Base-by-base conservation (phyloP, 148 eudicot species). In the Polygonum aviculare region DNA sequence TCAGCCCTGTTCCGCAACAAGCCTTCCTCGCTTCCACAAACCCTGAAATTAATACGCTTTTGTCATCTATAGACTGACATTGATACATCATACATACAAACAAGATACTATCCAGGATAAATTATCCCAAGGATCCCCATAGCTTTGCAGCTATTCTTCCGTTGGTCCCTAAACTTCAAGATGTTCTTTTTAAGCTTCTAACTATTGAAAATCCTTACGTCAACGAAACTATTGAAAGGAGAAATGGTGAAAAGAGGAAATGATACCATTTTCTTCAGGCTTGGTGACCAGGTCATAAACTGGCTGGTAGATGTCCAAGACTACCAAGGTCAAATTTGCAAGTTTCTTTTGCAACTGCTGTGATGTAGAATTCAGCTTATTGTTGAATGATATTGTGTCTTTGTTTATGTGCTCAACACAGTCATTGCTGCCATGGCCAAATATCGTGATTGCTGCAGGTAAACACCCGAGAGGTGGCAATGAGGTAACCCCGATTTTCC, bases 11-110 rank as follows among this genome's bases (percentile, higher is more conserved):
- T 70, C 97, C 93, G 72, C 95, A 86, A 76, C 97, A 88, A 74
- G 90, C 97, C 78, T 77, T 92, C 82, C 97, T 89, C 31, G 92
- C 81, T 76, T 92, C 96, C 48, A 86, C 87, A 80, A 93, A 93
- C 57, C 93, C 96, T 93, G 82, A 11, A n/a, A n/a, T n/a, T n/a
- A 67, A 35, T 63, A 3, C 2, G 4, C 7, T 2, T 35, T 22
- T 15, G 38, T 26, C 63, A 16, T 4, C 69, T 19, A 60, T 60
- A 26, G 2, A 3, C 15, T 2, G 69, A 31, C 39, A 31, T 26
- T 60, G 69, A 26, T 8, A 1, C 4, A 57, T 59, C 0, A 26
- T 8, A 1, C 4, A 57, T 59, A 2, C 33, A 35, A 59, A 21
- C n/a, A 54, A n/a, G 55, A 18, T 54, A n/a, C 1, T 54, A 6